Evolutionary conservation across 1,284 basidiomycete species (phyloP), one percentile per base, ranked within the genome.

Genomic region (Termitomyces sp.): DNA sequence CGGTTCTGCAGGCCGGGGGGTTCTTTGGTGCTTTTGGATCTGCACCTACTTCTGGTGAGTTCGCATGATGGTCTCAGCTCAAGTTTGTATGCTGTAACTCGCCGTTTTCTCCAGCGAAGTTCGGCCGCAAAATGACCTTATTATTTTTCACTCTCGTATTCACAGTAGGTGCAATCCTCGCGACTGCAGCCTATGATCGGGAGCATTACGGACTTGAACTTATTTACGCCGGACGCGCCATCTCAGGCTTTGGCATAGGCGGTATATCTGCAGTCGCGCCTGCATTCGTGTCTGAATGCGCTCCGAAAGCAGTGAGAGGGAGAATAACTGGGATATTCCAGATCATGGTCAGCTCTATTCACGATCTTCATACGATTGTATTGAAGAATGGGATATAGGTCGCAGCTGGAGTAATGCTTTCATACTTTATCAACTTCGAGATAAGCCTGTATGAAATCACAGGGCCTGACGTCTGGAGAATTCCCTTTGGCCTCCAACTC

Each of bases 271-370:
- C 73, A 12, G 83, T 89, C 2, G 77, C 85, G 7, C 90, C 90
- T 9, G 82, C 88, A 0, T 92, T 82, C 63, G 88, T 91, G 1
- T 84, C 86, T 1, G 90, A 92, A 67, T 90, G 88, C 66, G 79
- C 83, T 0, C 90, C 89, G 6, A 90, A 89, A 65, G 77, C 86
- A 13, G 86, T 86, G 21, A 76, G 85, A 50, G 86, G 86, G 13
- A 79, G 85, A 28, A 84, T 88, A 50, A 86, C 86, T 0, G 86
- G 88, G 33, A 63, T 88, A 30, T 91, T 92, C 77, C 90, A 94
- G 65, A 83, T 93, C 68, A 85, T 91, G 79, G 88, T 58, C n/a
- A 26, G 53, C 38, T 26, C 36, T 30, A 30, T 33, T 2, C 24
- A 24, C 24, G 5, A 31, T 21, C 7, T 41, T 21, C 10, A 13